Conservation (phyloP, 805 yeast species). For the Wickerhamomyces strasburgensis region DNA sequence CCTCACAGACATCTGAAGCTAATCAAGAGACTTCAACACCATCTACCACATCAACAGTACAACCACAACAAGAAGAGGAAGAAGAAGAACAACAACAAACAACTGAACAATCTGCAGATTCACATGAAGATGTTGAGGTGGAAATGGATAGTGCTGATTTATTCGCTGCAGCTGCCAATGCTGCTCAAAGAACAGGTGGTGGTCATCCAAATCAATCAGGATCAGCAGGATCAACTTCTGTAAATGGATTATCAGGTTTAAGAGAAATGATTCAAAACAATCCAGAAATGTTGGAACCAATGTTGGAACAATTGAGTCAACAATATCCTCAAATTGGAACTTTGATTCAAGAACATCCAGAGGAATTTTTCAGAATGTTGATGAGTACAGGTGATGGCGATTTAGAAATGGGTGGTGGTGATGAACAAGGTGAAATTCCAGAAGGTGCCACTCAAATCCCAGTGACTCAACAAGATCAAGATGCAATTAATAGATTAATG, state of each 20-base stretch:
- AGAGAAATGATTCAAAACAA: constrained; percentile 77
- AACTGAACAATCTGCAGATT: constrained; percentile 6
- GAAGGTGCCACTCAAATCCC: constrained; percentile 46
- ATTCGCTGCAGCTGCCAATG: constrained; percentile 26
- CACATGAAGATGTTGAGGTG: constrained; percentile 24
- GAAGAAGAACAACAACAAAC: constrained; percentile 1
- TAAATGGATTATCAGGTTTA: constrained; percentile 46
- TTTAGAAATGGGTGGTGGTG: constrained; percentile 33
- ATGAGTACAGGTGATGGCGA: constrained; percentile 41
- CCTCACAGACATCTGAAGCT: constrained; percentile 21
- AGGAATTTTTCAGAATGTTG: constrained; percentile 72
- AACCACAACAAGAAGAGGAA: constrained; percentile 12
- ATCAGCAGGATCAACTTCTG: constrained; percentile 28
- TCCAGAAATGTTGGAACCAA: constrained; percentile 83
- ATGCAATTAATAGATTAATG: constrained; percentile 83
- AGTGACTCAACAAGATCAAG: constrained; percentile 78
- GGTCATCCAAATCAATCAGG: constrained; percentile 39
- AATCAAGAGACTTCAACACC: constrained; percentile 24
- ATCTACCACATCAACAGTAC: no score
- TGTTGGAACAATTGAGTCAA: constrained; percentile 75
- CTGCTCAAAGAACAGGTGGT: constrained; percentile 6
- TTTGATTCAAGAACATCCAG: constrained; percentile 81
- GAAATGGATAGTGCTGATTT: constrained; percentile 32
- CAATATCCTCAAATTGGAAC: constrained; percentile 82
- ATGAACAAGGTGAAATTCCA: constrained; percentile 26